Evolutionary conservation across 2,329 filamentous ascomycete species (phyloP).

Genomic region (Daldinia sp.): DNA sequence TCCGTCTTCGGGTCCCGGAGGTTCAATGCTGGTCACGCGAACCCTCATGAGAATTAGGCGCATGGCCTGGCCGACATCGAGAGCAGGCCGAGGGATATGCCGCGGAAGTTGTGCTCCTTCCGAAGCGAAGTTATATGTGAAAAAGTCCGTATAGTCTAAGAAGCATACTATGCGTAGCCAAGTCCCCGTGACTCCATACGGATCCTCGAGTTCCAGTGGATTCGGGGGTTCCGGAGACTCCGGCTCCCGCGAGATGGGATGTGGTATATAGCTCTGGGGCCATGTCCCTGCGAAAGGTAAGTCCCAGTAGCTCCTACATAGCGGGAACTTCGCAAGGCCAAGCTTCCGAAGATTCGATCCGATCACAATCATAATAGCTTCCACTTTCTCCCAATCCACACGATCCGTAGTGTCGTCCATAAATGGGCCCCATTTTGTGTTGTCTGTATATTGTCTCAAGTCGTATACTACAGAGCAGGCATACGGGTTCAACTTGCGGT

Average conservation of each 20-base stretch:
- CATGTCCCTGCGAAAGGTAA: conserved; percentile 68
- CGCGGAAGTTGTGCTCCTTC: conserved; percentile 54
- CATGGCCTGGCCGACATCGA: conserved; percentile 74
- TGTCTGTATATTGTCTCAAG: conserved; percentile 72
- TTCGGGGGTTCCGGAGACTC: conserved; percentile 34
- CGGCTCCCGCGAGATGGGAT: conserved; percentile 52
- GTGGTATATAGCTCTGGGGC: conserved; percentile 61
- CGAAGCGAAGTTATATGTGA: conserved; percentile 75
- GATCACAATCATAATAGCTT: conserved; percentile 78
- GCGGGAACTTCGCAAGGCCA: conserved; percentile 56
- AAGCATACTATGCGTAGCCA: conserved; percentile 74
- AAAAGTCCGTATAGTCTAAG: conserved; percentile 78
- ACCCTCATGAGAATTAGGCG: conserved; percentile 78
- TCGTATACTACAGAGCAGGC: conserved; percentile 80
- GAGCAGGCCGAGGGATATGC: conserved; percentile 62
- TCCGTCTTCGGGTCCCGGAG: conserved; percentile 69
- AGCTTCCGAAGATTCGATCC: conserved; percentile 70
- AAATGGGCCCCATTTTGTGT: conserved; percentile 79
- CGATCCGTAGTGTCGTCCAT: conserved; percentile 68
- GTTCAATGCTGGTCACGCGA: conserved; percentile 69
- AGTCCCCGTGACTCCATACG: conserved; percentile 76
- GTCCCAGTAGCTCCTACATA: conserved; percentile 67
- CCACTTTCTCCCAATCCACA: conserved; percentile 85
- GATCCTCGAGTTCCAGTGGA: conserved; percentile 69
- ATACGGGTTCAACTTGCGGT: conserved; percentile 64